Evolutionary conservation across 148 eudicot species (phyloP).

Genomic region (Rhododendron ovatum): DNA sequence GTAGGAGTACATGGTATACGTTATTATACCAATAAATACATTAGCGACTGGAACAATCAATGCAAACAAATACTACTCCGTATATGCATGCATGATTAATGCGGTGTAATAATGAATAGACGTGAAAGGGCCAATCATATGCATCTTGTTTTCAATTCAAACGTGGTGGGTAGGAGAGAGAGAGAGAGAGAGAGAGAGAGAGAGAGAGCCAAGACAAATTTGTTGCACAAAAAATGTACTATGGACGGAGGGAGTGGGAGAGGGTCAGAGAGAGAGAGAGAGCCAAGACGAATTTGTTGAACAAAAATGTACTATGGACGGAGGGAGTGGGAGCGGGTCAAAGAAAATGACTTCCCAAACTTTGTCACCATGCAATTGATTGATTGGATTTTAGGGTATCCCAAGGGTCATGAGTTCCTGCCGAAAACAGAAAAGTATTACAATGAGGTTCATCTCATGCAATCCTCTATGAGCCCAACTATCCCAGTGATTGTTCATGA

Average conservation of each 20-base stretch:
- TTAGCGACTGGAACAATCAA: too few relatives aligned
- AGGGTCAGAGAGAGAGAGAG: too few relatives aligned
- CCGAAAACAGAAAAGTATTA: neutral
- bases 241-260: neutral
- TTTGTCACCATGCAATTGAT: conserved; percentile 1
- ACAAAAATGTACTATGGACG: neutral
- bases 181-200: too few relatives aligned
- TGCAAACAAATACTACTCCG: too few relatives aligned
- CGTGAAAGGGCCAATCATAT: neutral
- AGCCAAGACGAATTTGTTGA: neutral
- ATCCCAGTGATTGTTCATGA: too few relatives aligned
- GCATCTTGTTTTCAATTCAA: neutral
- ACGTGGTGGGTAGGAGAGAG: neutral
- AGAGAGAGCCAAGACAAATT: neutral
- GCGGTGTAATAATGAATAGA: neutral
- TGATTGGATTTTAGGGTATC: conserved; percentile 1
- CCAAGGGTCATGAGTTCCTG: neutral
- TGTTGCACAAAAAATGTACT: neutral
- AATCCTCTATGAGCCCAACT: neutral
- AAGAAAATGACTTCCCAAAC: neutral
- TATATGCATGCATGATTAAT: neutral
- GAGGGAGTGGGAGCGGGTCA: neutral
- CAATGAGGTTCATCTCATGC: neutral
- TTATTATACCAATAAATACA: too few relatives aligned
- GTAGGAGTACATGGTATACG: neutral